These are phyloP conservation scores for Phytophthora kernoviae DNA, from an alignment of 352 stramenopile species.

Conservation along the genomic window DNA sequence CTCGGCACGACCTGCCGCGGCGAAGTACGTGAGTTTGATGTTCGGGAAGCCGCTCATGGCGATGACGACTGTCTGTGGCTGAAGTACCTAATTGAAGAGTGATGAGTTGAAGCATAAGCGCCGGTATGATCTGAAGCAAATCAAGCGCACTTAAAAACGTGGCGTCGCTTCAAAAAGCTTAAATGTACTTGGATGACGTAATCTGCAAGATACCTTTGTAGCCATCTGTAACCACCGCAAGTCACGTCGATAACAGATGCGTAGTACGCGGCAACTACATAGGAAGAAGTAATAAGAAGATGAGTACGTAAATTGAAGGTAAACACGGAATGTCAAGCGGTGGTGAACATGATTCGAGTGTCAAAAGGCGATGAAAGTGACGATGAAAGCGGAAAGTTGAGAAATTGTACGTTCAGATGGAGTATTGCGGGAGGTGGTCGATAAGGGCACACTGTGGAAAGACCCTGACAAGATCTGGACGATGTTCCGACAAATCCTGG, in stretches of 20 bases:
- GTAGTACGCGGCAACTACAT: too few species aligned
- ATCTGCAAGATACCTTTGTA: too few species aligned
- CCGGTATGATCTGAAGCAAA: too few species aligned
- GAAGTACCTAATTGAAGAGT: constrained; percentile 26
- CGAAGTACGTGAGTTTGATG: constrained; percentile 80
- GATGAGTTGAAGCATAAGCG: constrained; percentile 3
- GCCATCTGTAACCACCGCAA: too few species aligned
- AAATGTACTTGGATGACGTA: too few species aligned
- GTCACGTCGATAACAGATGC: too few species aligned
- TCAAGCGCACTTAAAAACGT: too few species aligned
- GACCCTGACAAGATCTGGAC: constrained; percentile 93
- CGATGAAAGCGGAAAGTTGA: constrained; percentile 62
- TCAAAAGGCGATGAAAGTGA: constrained; percentile 41
- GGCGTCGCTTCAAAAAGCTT: too few species aligned
- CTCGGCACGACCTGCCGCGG: constrained; percentile 47
- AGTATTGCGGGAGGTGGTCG: constrained; percentile 96
- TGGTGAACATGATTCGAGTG: constrained; percentile 48
- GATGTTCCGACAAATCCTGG: constrained; percentile 94
- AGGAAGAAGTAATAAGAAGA: too few species aligned
- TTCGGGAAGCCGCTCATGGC: constrained; percentile 40
- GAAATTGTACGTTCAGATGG: constrained; percentile 95
- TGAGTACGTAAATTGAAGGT: constrained; percentile 89
- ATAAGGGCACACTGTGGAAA: constrained; percentile 85
- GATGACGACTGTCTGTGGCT: constrained; percentile 7
- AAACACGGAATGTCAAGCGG: constrained; percentile 56